Conservation (phyloP, 441 rosid genomes). For the Hura crepitans region DNA sequence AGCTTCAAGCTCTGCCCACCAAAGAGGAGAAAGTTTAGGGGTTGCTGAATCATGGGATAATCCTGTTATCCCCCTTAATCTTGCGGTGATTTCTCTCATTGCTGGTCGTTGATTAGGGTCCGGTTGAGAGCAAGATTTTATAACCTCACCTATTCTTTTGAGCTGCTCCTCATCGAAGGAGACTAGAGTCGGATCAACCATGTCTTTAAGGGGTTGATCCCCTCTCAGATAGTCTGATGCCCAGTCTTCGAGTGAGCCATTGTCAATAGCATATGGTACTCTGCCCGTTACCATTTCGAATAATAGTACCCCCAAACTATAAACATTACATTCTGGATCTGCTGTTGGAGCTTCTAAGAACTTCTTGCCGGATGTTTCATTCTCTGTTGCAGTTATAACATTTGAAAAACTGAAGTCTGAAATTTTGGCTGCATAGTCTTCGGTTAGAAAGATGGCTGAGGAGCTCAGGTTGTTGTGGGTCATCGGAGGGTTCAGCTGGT, state of each 20-base stretch:
- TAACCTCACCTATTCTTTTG: conserved; percentile 47
- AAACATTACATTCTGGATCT: conserved; percentile 44
- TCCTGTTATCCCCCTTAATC: conserved; percentile 60
- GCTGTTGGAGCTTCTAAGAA: conserved; percentile 30
- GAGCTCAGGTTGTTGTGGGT: conserved; percentile 51
- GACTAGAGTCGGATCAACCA: conserved; percentile 59
- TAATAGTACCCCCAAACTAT: conserved; percentile 58
- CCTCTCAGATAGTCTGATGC: conserved; percentile 38
- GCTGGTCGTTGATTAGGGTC: conserved; percentile 51
- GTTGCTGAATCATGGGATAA: conserved; percentile 58
- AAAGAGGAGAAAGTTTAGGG: conserved; percentile 70
- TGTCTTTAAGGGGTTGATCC: conserved; percentile 37
- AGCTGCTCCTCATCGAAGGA: conserved; percentile 48
- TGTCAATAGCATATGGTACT: conserved; percentile 45
- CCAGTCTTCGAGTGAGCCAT: conserved; percentile 43
- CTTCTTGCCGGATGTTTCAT: conserved; percentile 35
- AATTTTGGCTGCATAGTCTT: conserved; percentile 86
- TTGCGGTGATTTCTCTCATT: conserved; percentile 51
- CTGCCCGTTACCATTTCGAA: conserved; percentile 71
- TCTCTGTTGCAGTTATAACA: conserved; percentile 35
- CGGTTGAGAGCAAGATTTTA: conserved; percentile 58
- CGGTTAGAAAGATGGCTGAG: conserved; percentile 59
- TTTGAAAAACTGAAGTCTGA: conserved; percentile 62
- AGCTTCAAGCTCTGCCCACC: conserved; percentile 97
- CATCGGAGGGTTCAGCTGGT: conserved; percentile 68